These are phyloP conservation scores for Anisodus acutangulus DNA, from an alignment of 257 asterid genomes.

Conservation along the genomic window DNA sequence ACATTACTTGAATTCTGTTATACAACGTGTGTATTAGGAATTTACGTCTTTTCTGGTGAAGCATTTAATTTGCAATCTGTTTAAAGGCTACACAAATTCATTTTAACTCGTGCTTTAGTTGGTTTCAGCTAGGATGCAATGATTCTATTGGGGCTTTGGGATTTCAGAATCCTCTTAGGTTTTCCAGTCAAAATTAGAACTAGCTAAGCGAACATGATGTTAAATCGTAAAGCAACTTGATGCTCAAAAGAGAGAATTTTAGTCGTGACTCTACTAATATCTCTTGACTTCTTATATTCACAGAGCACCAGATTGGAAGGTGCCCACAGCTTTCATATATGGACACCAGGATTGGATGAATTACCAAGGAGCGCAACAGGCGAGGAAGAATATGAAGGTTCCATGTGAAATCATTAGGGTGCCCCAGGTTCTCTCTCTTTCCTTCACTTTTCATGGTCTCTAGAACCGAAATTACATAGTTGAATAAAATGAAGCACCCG, in stretches of 20 bases:
- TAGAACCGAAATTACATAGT: not conserved
- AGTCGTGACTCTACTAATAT: not conserved
- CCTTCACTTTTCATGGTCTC: not conserved
- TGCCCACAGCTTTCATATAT: slow-evolving; percentile 81
- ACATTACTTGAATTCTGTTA: not conserved
- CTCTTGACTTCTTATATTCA: not conserved
- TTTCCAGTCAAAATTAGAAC: not conserved
- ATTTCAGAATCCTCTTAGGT: not conserved
- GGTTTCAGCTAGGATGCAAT: not conserved
- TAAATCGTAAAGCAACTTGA: not conserved
- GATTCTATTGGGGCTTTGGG: not conserved
- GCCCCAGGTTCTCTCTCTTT: slow-evolving; percentile 60
- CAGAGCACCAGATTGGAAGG: slow-evolving; percentile 86
- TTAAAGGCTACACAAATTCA: not conserved
- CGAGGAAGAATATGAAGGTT: slow-evolving; percentile 71
- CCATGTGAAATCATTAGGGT: slow-evolving; percentile 81
- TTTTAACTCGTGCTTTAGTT: not conserved
- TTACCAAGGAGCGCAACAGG: slow-evolving; percentile 73
- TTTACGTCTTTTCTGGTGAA: slow-evolving; percentile 12
- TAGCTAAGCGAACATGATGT: not conserved
- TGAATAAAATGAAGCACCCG: slow-evolving; percentile 21
- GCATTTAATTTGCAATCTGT: not conserved
- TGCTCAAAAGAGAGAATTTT: not conserved
- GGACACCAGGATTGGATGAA: slow-evolving; percentile 86
- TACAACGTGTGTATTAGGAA: not conserved